A percentile compares a stretch with the other conserved stretches of the same genome.
phyloP scores from a whole-genome alignment of 345 rosid genomes.

The Noccaea caerulescens region DNA sequence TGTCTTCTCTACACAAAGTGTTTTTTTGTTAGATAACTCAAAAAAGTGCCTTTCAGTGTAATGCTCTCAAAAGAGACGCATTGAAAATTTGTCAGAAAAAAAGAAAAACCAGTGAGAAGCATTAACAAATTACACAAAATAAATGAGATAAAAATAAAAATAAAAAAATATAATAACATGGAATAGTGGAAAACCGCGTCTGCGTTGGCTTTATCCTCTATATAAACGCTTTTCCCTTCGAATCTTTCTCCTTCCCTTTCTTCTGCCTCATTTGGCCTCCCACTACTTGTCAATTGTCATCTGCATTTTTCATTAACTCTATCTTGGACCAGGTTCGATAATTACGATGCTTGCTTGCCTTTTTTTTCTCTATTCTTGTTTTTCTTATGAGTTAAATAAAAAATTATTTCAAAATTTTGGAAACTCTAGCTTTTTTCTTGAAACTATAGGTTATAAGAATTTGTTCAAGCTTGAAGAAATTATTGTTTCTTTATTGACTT shows the following conservation, averaged over 20 bases:
- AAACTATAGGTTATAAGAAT: constrained; percentile 1
- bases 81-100: not conserved
- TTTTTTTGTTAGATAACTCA: no score
- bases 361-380: not conserved
- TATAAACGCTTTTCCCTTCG: constrained; percentile 19
- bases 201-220: constrained; percentile 32
- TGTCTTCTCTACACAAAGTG: no score
- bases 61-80: not conserved
- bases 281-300: constrained; percentile 8
- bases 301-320: constrained; percentile 12
- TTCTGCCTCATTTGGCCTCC: constrained; percentile 30
- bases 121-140: not conserved
- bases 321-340: constrained; percentile 27
- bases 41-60: no score
- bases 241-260: constrained; percentile 35
- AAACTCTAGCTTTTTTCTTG: not conserved
- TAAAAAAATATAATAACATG: not conserved
- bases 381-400: not conserved
- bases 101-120: not conserved
- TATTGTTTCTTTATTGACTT: not conserved
- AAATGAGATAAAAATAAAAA: no score
- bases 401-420: not conserved
- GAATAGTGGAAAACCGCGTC: constrained; percentile 25
- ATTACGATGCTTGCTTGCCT: not conserved
- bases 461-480: not conserved